Evolutionary conservation across 148 eudicot species (phyloP).

Genomic region (Persicaria tinctoria): DNA sequence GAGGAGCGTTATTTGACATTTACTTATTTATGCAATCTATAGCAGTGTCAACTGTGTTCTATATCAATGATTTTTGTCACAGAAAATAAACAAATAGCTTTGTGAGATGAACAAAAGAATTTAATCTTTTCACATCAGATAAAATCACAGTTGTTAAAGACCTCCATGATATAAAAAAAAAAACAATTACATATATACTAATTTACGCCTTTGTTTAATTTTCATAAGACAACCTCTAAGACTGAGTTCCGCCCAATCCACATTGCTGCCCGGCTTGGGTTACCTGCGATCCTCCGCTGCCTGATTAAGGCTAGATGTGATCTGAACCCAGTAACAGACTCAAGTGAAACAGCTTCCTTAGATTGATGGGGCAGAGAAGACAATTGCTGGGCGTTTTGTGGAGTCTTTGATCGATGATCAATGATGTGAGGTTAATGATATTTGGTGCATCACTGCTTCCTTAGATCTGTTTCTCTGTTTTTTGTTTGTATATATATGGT

Average conservation of each 20-base stretch:
- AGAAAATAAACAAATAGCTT: neutral
- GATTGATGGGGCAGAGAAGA: conserved; percentile 39
- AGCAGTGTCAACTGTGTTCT: neutral
- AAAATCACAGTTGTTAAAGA: too few species aligned
- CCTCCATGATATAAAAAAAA: neutral
- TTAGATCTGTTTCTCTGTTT: too few species aligned
- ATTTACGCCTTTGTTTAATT: neutral
- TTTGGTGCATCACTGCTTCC: too few species aligned
- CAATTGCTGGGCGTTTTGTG: too few species aligned
- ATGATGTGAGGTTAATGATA: too few species aligned
- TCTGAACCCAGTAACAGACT: conserved; percentile 46
- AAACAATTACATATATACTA: neutral
- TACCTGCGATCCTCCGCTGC: conserved; percentile 29
- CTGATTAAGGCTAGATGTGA: conserved; percentile 62
- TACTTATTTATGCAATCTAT: neutral
- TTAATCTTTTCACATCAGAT: too few species aligned
- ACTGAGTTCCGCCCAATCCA: conserved; percentile 53
- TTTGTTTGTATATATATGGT: too few species aligned
- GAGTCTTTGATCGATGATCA: too few species aligned
- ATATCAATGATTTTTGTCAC: neutral
- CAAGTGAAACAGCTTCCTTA: conserved; percentile 56
- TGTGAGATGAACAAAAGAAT: too few species aligned
- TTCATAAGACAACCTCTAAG: conserved; percentile 26
- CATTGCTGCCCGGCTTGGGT: conserved; percentile 76
- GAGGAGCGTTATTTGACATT: neutral